Conservation (phyloP, 208 protist genomes). For the Crithidia brevicula region DNA sequence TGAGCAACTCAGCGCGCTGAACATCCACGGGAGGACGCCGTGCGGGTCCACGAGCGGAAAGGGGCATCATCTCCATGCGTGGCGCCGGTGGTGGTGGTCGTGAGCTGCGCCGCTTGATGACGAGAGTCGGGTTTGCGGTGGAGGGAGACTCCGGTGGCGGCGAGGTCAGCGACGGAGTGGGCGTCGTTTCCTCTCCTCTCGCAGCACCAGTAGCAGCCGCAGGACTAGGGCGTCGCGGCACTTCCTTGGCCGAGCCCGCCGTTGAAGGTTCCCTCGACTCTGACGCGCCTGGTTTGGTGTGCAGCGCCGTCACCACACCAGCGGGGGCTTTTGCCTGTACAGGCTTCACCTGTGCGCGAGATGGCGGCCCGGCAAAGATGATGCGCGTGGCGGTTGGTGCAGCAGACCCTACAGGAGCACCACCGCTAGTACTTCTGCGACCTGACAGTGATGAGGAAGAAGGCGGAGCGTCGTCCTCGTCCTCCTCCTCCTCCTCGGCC, state of each 20-base stretch:
- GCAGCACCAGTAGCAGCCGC: background rate
- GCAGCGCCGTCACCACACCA: background rate
- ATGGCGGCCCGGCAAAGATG: conserved; percentile 13
- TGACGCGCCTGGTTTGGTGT: background rate
- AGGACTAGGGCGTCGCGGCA: background rate
- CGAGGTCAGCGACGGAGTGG: background rate
- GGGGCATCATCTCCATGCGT: background rate
- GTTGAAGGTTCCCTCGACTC: background rate
- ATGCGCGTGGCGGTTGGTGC: background rate
- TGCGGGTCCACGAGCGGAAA: conserved; percentile 12
- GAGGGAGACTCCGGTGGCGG: background rate
- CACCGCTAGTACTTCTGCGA: background rate
- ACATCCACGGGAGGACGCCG: conserved; percentile 1
- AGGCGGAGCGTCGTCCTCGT: conserved; percentile 4
- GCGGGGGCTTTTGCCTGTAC: conserved; percentile 29
- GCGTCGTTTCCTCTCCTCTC: background rate
- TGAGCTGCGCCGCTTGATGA: conserved; percentile 21
- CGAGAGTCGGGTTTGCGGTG: background rate
- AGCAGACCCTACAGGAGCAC: background rate
- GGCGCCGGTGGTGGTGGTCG: background rate
- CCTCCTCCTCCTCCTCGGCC: conserved; percentile 17
- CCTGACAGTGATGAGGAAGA: conserved; percentile 7
- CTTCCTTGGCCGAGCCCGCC: background rate
- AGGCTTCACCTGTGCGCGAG: background rate
- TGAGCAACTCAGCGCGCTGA: background rate